Evolutionary conservation across 2,329 filamentous ascomycete genomes (phyloP).

Genomic region (Arthrobotrys musiformis): DNA sequence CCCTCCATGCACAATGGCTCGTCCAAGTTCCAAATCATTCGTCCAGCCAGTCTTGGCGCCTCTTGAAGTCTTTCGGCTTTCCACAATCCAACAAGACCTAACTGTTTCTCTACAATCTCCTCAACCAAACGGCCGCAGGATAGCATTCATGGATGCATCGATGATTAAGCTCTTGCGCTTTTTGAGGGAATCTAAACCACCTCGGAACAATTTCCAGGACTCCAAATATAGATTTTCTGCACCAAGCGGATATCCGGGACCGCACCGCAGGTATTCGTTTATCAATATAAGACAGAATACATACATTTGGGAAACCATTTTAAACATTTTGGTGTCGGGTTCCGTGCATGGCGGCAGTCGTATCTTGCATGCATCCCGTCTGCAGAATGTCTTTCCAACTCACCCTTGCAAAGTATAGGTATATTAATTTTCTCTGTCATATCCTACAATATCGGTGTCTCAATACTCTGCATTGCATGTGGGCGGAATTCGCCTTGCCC

Average conservation of each 20-base stretch:
- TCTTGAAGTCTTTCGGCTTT: background rate
- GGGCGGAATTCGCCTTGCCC: background rate
- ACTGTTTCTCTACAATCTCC: background rate
- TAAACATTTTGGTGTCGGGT: background rate
- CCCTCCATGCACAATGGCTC: slow-evolving; percentile 29
- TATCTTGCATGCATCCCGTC: background rate
- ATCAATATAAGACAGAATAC: background rate
- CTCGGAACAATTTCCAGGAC: background rate
- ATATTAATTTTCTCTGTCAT: background rate
- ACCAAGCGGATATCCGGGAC: background rate
- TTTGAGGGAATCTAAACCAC: background rate
- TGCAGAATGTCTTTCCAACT: background rate
- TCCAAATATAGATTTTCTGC: slow-evolving; percentile 29
- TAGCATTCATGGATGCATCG: background rate
- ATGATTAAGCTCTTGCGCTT: slow-evolving; percentile 31
- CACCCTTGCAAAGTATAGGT: background rate
- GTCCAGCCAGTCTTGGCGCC: slow-evolving; percentile 4
- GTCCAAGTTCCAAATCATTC: slow-evolving; percentile 37
- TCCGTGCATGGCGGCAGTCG: background rate
- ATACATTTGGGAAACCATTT: background rate
- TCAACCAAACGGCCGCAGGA: background rate
- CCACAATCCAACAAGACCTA: slow-evolving; percentile 26
- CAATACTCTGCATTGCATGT: background rate
- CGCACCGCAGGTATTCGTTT: background rate
- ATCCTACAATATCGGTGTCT: background rate